phyloP scores from a whole-genome alignment of 148 eudicot genomes.

The Rhododendron williamsianum region DNA sequence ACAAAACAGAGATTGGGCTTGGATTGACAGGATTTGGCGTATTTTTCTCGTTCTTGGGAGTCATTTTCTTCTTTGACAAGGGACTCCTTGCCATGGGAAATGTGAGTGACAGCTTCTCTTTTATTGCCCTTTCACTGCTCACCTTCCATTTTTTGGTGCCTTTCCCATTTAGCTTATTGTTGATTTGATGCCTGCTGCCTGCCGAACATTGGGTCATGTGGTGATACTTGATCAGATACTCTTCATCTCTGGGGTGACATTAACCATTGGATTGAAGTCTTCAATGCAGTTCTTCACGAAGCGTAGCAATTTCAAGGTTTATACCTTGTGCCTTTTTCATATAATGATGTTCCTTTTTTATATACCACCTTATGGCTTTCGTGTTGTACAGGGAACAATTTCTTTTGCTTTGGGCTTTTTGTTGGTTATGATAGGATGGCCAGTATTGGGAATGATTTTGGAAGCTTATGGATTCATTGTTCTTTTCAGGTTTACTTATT shows the following conservation, averaged over 20 bases:
- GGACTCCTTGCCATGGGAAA: constrained; percentile 98
- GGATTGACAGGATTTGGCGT: constrained; percentile 90
- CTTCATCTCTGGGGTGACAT: constrained; percentile 75
- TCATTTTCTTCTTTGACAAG: constrained; percentile 81
- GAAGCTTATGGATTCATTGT: constrained; percentile 89
- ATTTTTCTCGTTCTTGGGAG: constrained; percentile 82
- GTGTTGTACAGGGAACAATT: constrained; percentile 64
- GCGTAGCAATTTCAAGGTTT: constrained; percentile 80
- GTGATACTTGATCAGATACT: constrained; percentile 58
- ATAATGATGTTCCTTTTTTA: neutral
- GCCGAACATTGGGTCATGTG: constrained; percentile 1
- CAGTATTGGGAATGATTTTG: constrained; percentile 80
- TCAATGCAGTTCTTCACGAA: constrained; percentile 83
- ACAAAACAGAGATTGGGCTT: constrained; percentile 78
- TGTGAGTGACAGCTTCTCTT: constrained; percentile 33
- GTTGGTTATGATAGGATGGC: constrained; percentile 94
- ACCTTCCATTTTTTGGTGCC: neutral
- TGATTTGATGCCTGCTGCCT: neutral
- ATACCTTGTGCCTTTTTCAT: neutral
- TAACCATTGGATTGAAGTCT: constrained; percentile 87
- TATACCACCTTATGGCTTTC: neutral
- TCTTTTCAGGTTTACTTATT: constrained; percentile 68
- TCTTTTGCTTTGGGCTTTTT: constrained; percentile 87
- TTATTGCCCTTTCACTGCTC: neutral
- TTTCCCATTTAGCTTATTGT: constrained; percentile 1